phyloP scores from a whole-genome alignment of 2,329 filamentous ascomycete species.

The Beauveria caledonica region DNA sequence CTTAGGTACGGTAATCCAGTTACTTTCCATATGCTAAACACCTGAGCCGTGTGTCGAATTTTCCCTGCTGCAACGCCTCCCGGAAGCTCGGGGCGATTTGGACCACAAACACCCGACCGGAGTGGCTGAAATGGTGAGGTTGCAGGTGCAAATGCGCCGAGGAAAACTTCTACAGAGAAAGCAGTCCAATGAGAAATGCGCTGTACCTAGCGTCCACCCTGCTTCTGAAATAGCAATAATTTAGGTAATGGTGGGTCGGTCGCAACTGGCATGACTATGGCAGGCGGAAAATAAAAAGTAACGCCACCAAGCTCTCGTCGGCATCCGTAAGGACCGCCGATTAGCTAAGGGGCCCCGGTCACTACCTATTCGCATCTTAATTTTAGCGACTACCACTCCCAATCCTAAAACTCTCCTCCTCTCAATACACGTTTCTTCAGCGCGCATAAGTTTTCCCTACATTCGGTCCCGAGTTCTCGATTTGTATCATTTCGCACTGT shows the following conservation, averaged over 20 bases:
- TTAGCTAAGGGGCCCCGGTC: slow-evolving; percentile 3
- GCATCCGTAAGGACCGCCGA: slow-evolving; percentile 4
- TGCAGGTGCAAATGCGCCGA: background rate
- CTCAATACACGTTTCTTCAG: background rate
- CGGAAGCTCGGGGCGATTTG: slow-evolving; percentile 7
- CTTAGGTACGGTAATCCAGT: no score
- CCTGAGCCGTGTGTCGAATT: background rate
- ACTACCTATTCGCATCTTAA: background rate
- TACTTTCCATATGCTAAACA: background rate
- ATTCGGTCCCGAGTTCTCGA: background rate
- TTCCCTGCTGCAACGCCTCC: no score
- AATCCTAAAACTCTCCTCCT: slow-evolving; percentile 2
- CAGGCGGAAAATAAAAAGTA: background rate
- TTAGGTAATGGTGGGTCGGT: background rate
- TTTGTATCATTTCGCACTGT: background rate
- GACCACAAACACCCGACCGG: background rate
- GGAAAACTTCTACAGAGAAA: background rate
- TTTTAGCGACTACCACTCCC: background rate
- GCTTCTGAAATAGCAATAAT: background rate
- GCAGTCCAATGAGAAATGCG: background rate
- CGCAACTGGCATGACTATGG: slow-evolving; percentile 6
- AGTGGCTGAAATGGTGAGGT: background rate
- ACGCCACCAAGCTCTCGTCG: slow-evolving; percentile 2
- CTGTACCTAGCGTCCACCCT: background rate
- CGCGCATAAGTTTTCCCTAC: background rate